Base-by-base conservation (phyloP, 2,329 filamentous ascomycete species). In the Tolypocladium cylindrosporum region DNA sequence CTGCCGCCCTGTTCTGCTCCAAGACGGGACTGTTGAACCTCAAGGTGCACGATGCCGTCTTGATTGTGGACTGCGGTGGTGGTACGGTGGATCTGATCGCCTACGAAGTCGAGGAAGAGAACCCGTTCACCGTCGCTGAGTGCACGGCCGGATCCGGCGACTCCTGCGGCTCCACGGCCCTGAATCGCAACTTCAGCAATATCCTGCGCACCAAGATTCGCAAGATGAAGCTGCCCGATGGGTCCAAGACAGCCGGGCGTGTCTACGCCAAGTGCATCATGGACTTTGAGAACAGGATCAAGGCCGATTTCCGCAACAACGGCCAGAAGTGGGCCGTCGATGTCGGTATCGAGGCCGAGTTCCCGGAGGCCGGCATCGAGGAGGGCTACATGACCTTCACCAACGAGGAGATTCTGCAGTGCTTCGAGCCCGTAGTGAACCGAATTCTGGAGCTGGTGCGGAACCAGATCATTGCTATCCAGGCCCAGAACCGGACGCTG, bases 301-400 rank as follows among this genome's bases (percentile, higher is more conserved):
- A 99, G 81, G 94, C 94, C 55, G 94, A 97, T 74, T 99, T 99
- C 87, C 86, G 94, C 63, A 97, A 97, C 79, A 97, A 97, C 73
- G 92, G 93, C 55, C 93, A 97, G 75, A 97, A 97, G 74, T 97
- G 94, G 94, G 94, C 94, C 51, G 92, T 97, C 24, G 94, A 99
- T 71, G 94, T 99, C 55, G 94, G 94, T 69, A 97, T 99, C 68
- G 94, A 99, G 79, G 91, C 93, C 50, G 94, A 97, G 70, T 97
- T 95, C 77, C 93, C 93, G 43, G 94, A 97, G 71, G 94, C 94
- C 39, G 92, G 91, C 65, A 97, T 99, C 65, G 94, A 97, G 76
- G 94, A 99, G 75, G 93, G 94, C 55, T 97, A 97, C 79, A 99
- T 99, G 94, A 97, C 93, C 2, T 99, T 99, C 72, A 97, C 92